Evolutionary conservation across 1,284 basidiomycete genomes (phyloP), one percentile per base, ranked within the genome.

Genomic region (Omphalotus olearius): DNA sequence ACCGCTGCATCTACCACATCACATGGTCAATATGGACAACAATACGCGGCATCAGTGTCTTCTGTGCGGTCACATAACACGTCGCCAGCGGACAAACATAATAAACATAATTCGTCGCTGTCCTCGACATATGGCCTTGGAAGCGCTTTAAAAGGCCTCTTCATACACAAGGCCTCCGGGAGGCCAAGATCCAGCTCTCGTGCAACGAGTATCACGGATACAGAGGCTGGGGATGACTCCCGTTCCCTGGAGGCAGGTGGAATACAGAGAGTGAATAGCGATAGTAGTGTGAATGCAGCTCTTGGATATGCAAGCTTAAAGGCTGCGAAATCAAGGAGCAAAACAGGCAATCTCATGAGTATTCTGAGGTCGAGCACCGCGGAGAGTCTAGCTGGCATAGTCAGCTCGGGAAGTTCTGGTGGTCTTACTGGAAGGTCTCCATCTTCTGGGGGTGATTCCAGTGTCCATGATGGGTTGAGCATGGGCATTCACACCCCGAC

Each of bases 131-230:
- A 46, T 41, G 61, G 65, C 50, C 61, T 72, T 9, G 71, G 78
- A 7, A 73, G 79, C 6, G 70, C 78, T 1, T 64, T 85, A 46
- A 86, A 83, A 58, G 76, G 81, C 6, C 64, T 87, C 9, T 85
- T 88, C 57, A 66, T 73, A 13, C 71, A 66, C 30, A 52, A 26
- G 20, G 13, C 50, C 14, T 60, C 67, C 6, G 67, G 67, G 9
- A 76, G 83, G 2, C 74, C 83, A 11, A 77, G 82, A n/a, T 85
- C 85, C 5, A 69, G 71, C 3, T 81, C 80, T 26, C 70, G 74
- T 35, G 69, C 74, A n/a, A 69, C 78, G 10, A 78, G 76, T 2
- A 64, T 75, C 13, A 47, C 52, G 41, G 58, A 64, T 4, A 55
- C 56, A 10, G 56, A 54, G 5, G 61, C 30, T 33, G 30, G 30